A percentile compares a stretch with the other conserved stretches of the same genome.
Evolutionary conservation across 306 rosid species (phyloP).

Genomic region (Vicia faba): DNA sequence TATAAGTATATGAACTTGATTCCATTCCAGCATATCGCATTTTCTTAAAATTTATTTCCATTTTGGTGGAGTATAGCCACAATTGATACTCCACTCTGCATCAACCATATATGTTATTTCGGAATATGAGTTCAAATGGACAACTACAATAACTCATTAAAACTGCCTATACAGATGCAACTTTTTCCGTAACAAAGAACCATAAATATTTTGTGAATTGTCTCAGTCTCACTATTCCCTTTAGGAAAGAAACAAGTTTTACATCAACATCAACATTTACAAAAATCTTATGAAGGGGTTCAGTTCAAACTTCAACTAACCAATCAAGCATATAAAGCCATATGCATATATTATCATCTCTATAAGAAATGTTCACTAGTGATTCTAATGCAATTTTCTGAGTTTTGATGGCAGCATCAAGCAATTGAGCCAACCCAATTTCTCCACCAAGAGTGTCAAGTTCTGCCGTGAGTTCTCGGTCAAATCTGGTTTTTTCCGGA

Average conservation of each 20-base stretch:
- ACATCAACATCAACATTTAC: not conserved
- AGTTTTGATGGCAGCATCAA: slow-evolving; percentile 50
- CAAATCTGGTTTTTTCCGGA: slow-evolving; percentile 35
- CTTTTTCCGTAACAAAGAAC: not conserved
- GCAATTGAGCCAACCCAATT: slow-evolving; percentile 36
- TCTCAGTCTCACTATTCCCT: not conserved
- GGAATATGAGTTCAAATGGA: too few relatives aligned
- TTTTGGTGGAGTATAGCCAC: too few relatives aligned
- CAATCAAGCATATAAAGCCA: too few relatives aligned
- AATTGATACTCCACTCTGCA: too few relatives aligned
- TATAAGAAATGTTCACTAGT: slow-evolving; percentile 20
- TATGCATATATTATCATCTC: not conserved
- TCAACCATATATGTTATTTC: too few relatives aligned
- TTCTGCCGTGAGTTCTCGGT: slow-evolving; percentile 38
- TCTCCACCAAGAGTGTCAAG: slow-evolving; percentile 35
- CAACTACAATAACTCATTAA: too few relatives aligned
- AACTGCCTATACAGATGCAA: too few relatives aligned
- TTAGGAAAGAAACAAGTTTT: not conserved
- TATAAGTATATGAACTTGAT: not conserved
- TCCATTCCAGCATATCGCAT: not conserved
- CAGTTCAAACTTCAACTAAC: too few relatives aligned
- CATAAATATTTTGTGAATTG: not conserved
- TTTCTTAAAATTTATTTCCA: not conserved
- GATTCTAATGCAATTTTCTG: slow-evolving; percentile 47
- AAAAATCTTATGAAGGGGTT: too few relatives aligned